Evolutionary conservation across 345 rosid genomes (phyloP).

Genomic region (Eucalyptus sp.): DNA sequence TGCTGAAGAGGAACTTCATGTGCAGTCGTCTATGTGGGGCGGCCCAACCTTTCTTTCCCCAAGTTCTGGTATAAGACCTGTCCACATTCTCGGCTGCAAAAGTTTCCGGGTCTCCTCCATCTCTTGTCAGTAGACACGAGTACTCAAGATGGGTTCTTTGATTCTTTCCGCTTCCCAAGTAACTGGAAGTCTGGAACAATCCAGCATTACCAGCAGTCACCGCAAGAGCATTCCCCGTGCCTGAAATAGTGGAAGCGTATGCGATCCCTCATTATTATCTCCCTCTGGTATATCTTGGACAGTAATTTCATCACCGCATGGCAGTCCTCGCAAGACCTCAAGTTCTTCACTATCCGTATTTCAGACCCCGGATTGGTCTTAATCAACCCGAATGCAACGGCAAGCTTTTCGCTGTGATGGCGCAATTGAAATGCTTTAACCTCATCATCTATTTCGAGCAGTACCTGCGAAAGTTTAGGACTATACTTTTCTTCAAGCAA

Average conservation of each 20-base stretch:
- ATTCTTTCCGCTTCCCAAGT: background rate
- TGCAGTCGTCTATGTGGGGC: background rate
- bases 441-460: background rate
- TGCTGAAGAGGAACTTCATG: background rate
- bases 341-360: constrained; percentile 6
- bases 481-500: background rate
- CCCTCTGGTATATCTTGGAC: background rate
- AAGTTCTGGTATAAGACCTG: background rate
- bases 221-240: background rate
- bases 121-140: background rate
- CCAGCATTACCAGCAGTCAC: background rate
- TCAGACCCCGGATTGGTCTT: background rate
- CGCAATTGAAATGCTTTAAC: background rate
- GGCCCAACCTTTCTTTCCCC: background rate
- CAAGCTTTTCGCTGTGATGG: constrained; percentile 8
- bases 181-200: background rate
- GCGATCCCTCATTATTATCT: background rate
- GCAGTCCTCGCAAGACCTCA: constrained; percentile 10
- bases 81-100: background rate
- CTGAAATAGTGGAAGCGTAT: background rate
- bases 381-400: background rate
- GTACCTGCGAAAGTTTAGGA: constrained; percentile 1
- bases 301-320: constrained; percentile 3
- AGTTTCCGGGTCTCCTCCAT: background rate
- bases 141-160: background rate